phyloP scores from a whole-genome alignment of 2,329 filamentous ascomycete genomes.

The Ophiostoma sp. region DNA sequence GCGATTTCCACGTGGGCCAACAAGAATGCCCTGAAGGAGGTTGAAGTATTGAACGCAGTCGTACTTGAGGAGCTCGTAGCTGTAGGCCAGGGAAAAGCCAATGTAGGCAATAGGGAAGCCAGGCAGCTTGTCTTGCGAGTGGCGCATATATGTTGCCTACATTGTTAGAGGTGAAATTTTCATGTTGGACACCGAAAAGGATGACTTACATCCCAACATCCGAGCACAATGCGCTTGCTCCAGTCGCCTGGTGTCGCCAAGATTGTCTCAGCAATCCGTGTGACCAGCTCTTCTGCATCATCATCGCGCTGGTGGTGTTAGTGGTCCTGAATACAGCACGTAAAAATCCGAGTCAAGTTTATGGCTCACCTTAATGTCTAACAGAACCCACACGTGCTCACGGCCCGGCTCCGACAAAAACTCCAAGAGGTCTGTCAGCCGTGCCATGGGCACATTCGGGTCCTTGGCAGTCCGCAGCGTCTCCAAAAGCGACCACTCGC shows the following conservation, averaged over 20 bases:
- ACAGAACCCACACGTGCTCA: conserved; percentile 73
- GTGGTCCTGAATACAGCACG: no score
- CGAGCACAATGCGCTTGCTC: conserved; percentile 72
- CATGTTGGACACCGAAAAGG: not conserved
- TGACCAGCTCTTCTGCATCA: conserved; percentile 68
- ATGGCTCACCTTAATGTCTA: conserved; percentile 87
- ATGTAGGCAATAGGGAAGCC: conserved; percentile 67
- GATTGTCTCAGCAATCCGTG: conserved; percentile 65
- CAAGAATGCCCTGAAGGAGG: conserved; percentile 67
- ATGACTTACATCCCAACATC: conserved; percentile 71
- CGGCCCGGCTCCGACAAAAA: conserved; percentile 66
- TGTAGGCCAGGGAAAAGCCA: conserved; percentile 65
- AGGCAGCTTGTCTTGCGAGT: conserved; percentile 63
- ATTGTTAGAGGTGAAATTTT: not conserved
- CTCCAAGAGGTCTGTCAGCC: conserved; percentile 70
- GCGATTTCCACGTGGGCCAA: conserved; percentile 63
- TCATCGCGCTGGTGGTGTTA: conserved; percentile 62
- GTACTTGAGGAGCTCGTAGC: conserved; percentile 65
- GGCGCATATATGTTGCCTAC: conserved; percentile 66
- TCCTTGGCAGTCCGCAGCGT: conserved; percentile 65
- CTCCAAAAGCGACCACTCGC: conserved; percentile 71
- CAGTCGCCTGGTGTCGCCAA: conserved; percentile 60
- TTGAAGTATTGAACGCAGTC: conserved; percentile 70
- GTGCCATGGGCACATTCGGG: conserved; percentile 67
- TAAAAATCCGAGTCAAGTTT: no score